Conservation (phyloP, 2,329 filamentous ascomycete species). For the Seiridium unicorne region DNA sequence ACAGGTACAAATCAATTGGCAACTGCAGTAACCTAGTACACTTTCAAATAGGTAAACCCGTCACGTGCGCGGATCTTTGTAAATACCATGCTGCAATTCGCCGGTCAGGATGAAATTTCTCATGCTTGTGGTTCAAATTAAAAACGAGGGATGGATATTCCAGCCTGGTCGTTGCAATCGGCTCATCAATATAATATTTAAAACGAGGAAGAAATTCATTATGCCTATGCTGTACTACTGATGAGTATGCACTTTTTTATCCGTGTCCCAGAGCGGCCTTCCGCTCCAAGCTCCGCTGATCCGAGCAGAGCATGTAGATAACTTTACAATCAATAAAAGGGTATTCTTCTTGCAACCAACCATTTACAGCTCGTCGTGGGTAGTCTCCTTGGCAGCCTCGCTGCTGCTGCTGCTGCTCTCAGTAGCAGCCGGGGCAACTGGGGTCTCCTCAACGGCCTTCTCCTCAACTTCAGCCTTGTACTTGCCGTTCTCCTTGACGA, state of each 20-base stretch:
- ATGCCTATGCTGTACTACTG: conserved; percentile 8
- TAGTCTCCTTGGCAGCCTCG: conserved; percentile 44
- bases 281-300: conserved; percentile 6
- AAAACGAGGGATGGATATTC: neutral
- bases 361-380: conserved; percentile 76
- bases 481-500: conserved; percentile 94
- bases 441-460: conserved; percentile 52
- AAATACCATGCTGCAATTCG: neutral
- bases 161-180: too few species aligned
- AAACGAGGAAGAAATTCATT: conserved; percentile 11
- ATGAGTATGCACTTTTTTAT: conserved; percentile 5
- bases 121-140: neutral
- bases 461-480: conserved; percentile 70
- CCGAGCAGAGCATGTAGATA: conserved; percentile 11
- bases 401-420: conserved; percentile 37
- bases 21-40: too few species aligned
- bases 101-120: neutral
- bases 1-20: too few species aligned
- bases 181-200: neutral
- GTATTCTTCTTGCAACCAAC: conserved; percentile 14
- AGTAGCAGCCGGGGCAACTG: conserved; percentile 48
- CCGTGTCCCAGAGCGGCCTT: conserved; percentile 8
- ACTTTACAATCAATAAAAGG: conserved; percentile 9
- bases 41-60: neutral
- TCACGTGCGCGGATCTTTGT: neutral